These are phyloP conservation scores for Articulospora tetracladia DNA, from an alignment of 495 filamentous ascomycete species.

Conservation along the genomic window DNA sequence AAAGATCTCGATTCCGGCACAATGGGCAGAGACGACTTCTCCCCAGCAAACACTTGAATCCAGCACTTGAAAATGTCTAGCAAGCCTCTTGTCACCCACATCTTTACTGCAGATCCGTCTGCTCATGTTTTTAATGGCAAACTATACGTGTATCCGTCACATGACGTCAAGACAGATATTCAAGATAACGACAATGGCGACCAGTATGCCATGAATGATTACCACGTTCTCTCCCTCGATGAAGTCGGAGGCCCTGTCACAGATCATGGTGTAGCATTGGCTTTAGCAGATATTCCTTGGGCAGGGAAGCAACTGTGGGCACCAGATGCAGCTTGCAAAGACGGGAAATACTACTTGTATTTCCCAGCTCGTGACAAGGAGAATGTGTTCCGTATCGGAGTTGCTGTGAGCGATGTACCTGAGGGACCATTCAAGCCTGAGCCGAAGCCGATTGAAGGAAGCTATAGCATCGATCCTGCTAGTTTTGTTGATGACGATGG, in stretches of 20 bases:
- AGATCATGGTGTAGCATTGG: conserved; percentile 56
- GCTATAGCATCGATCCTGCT: conserved; percentile 62
- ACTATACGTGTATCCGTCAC: conserved; percentile 63
- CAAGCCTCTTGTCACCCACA: conserved; percentile 56
- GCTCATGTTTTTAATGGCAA: conserved; percentile 49
- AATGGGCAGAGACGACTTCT: not conserved
- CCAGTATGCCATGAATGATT: conserved; percentile 77
- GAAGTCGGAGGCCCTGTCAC: conserved; percentile 45
- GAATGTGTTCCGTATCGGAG: conserved; percentile 61
- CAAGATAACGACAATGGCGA: conserved; percentile 73
- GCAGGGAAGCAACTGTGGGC: conserved; percentile 62
- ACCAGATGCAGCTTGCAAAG: conserved; percentile 53
- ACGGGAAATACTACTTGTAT: conserved; percentile 62
- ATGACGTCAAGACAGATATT: conserved; percentile 60
- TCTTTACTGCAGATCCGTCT: conserved; percentile 69
- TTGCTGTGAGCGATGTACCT: conserved; percentile 48
- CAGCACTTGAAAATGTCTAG: conserved; percentile 3
- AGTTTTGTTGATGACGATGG: conserved; percentile 59
- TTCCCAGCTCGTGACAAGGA: conserved; percentile 59
- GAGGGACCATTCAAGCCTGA: conserved; percentile 52
- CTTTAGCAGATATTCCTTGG: conserved; percentile 55
- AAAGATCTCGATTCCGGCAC: not conserved
- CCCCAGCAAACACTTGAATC: conserved; percentile 28
- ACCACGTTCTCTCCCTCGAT: conserved; percentile 57
- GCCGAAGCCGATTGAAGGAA: conserved; percentile 42